phyloP scores from a whole-genome alignment of 2,329 filamentous ascomycete genomes.

The Elsinoe ampelina region DNA sequence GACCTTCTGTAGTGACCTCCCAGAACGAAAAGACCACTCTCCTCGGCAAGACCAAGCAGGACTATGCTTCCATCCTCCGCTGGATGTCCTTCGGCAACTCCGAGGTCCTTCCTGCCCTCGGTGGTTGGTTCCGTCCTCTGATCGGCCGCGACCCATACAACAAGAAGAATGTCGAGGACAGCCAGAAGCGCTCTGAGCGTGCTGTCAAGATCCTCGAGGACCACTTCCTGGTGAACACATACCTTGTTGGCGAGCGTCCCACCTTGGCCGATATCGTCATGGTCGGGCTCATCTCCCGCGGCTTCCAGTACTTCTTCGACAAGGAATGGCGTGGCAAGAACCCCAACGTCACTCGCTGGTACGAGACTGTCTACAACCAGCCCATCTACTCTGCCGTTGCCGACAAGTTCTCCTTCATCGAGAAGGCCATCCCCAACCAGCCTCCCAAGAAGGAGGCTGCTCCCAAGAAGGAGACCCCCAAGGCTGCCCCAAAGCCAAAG shows the following conservation, averaged over 20 bases:
- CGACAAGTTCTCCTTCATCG: constrained; percentile 66
- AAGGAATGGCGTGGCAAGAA: constrained; percentile 74
- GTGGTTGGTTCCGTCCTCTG: constrained; percentile 78
- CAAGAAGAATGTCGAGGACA: constrained; percentile 91
- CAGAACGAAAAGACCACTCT: constrained; percentile 99
- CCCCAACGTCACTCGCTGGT: constrained; percentile 89
- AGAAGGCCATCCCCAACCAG: constrained; percentile 65
- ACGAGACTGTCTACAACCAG: constrained; percentile 86
- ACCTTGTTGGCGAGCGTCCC: constrained; percentile 94
- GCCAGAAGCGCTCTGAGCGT: constrained; percentile 58
- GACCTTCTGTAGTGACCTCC: constrained; percentile 65
- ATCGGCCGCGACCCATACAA: constrained; percentile 79
- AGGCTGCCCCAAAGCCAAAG: constrained; percentile 42
- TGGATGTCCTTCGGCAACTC: constrained; percentile 97
- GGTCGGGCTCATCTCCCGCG: constrained; percentile 68
- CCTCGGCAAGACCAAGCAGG: constrained; percentile 99
- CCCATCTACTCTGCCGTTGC: constrained; percentile 77
- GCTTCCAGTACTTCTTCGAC: constrained; percentile 92
- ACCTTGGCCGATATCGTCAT: constrained; percentile 91
- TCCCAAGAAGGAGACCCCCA: constrained; percentile 53
- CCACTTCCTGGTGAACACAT: constrained; percentile 87
- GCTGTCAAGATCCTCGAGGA: constrained; percentile 67
- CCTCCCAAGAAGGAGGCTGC: constrained; percentile 60
- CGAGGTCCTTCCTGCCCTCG: constrained; percentile 67
- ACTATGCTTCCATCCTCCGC: constrained; percentile 95